Evolutionary conservation across 768 basidiomycete species (phyloP).

Genomic region (Russula emetica): DNA sequence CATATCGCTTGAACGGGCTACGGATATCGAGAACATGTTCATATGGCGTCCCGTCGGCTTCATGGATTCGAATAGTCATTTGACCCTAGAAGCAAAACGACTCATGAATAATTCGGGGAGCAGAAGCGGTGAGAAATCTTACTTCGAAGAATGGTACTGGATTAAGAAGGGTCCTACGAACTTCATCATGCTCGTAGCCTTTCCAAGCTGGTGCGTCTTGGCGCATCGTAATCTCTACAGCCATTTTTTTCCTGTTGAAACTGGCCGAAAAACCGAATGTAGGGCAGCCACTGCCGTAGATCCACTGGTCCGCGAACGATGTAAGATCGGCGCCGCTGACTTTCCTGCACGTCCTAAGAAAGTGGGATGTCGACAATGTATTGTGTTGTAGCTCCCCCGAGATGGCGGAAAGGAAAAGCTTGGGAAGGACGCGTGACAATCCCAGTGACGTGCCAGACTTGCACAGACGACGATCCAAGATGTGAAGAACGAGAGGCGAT

Average conservation of each 20-base stretch:
- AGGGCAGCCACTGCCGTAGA: conserved; percentile 95
- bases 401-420: conserved; percentile 89
- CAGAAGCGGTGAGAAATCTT: conserved; percentile 25
- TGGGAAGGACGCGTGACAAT: conserved; percentile 89
- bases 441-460: conserved; percentile 95
- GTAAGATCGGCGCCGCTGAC: conserved; percentile 87
- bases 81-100: conserved; percentile 56
- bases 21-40: conserved; percentile 96
- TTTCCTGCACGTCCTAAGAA: conserved; percentile 88
- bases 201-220: conserved; percentile 80
- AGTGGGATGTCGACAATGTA: conserved; percentile 81
- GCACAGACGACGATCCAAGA: conserved; percentile 87
- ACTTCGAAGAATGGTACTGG: conserved; percentile 91
- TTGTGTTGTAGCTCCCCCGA: conserved; percentile 87
- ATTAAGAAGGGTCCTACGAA: conserved; percentile 61
- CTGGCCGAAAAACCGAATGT: conserved; percentile 83
- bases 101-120: background rate
- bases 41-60: conserved; percentile 98
- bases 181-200: conserved; percentile 60
- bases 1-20: conserved; percentile 84
- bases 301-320: conserved; percentile 98
- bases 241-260: conserved; percentile 98
- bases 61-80: conserved; percentile 98
- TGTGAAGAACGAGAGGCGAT: conserved; percentile 92
- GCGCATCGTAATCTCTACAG: conserved; percentile 91